Base-by-base conservation (phyloP, 352 stramenopile genomes). In the Aphanomyces invadans region DNA sequence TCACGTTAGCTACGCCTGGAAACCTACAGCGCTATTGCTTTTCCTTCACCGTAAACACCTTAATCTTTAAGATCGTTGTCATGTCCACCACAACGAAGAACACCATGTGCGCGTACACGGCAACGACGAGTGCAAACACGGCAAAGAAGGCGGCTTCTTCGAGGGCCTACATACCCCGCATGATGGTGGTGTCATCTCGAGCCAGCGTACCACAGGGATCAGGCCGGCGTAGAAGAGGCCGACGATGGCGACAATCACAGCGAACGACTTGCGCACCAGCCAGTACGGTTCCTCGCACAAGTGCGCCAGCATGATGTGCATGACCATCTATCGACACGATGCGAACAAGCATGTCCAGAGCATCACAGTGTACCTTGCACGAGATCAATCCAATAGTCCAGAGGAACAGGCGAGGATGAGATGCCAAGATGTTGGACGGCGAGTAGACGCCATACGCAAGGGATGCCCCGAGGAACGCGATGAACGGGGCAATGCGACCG, bases 291-390 rank as follows among this genome's bases (percentile, higher is more conserved):
- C 85, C 64, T 91, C 83, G 42, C 80, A 88, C 80, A 93, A 90
- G 71, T 93, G 85, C 10, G 85, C 81, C 11, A 93, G 78, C 85
- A 93, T 93, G 78, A 93, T 90, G 72, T 91, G 85, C 85, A 93
- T 93, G 60, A 89, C 83, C 83, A 93, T 93, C 85, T 93, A 62
- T 42, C 11, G 21, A 17, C 17, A 26, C 12, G 3, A 42, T 57
- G 25, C 17, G 10, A 10, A 39, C 38, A 21, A 19, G 0, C 9
- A 46, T 57, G 17, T 12, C 11, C 28, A 53, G 15, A 38, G 0
- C 19, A 33, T 33, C 15, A 21, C 26, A 28, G 25, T 29, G n/a
- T 69, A 93, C 84, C 80, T 93, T 93, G 31, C 81, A 77, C 51
- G 90, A 93, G 38, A 90, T 76, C 39, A 93, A 71, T 19, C 85